Percentiles rank a stretch among this genome's conserved stretches.
Evolutionary conservation across 371 early-diverging fungal species (phyloP).

Genomic region (Scutellospora calospora): DNA sequence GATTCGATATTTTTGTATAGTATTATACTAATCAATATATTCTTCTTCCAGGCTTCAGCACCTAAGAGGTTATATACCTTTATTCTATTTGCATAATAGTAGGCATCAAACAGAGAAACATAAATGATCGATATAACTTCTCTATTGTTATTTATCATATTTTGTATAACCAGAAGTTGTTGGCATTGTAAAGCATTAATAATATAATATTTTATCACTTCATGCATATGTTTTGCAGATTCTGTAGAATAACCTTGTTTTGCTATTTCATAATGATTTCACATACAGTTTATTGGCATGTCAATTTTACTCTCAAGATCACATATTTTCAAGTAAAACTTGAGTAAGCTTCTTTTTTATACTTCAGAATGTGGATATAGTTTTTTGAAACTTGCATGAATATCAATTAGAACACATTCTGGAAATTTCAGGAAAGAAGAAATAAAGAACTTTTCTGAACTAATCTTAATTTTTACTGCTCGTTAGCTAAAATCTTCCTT

Average conservation of each 20-base stretch:
- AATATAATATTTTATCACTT: slow-evolving; percentile 12
- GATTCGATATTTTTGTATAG: slow-evolving; percentile 10
- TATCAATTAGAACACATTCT: slow-evolving; percentile 27
- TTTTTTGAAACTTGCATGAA: not conserved
- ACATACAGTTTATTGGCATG: not conserved
- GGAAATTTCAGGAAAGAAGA: slow-evolving; percentile 26
- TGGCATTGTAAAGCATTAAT: slow-evolving; percentile 27
- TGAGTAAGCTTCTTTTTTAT: slow-evolving; percentile 15
- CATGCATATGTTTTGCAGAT: not conserved
- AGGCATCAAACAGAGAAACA: slow-evolving; percentile 9
- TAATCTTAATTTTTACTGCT: slow-evolving; percentile 7
- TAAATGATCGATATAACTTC: slow-evolving; percentile 7
- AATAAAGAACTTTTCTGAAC: not conserved
- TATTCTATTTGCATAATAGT: slow-evolving; percentile 5
- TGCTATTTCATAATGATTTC: not conserved
- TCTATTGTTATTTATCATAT: slow-evolving; percentile 24
- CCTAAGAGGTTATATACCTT: slow-evolving; percentile 5
- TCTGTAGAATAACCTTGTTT: not conserved
- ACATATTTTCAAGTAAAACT: not conserved
- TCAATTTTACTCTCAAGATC: slow-evolving; percentile 19
- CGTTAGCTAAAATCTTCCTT: not conserved
- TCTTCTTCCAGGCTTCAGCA: slow-evolving; percentile 6
- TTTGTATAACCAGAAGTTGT: slow-evolving; percentile 15
- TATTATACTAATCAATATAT: slow-evolving; percentile 29
- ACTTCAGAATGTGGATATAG: slow-evolving; percentile 24